Evolutionary conservation across 164 flowering plant genomes (phyloP).

Genomic region (Umbellularia californica): DNA sequence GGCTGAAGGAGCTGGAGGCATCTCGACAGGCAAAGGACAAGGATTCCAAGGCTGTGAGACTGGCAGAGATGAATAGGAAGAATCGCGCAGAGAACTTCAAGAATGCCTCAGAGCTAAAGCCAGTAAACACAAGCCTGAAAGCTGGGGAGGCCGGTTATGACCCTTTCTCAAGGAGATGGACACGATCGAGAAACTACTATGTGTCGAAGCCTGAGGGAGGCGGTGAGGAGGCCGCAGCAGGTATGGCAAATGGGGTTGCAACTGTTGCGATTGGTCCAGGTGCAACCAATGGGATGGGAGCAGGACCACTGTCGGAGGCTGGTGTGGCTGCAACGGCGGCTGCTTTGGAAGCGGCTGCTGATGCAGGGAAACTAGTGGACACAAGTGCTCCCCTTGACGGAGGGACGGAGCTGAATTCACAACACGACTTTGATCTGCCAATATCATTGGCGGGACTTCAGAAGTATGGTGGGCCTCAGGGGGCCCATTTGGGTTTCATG

Average conservation of each 20-base stretch:
- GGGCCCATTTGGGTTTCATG: constrained; percentile 71
- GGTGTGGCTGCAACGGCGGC: constrained; percentile 71
- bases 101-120: constrained; percentile 76
- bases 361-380: constrained; percentile 89
- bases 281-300: constrained; percentile 10
- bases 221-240: constrained; percentile 4
- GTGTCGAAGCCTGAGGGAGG: constrained; percentile 41
- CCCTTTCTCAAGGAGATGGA: constrained; percentile 97
- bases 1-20: constrained; percentile 65
- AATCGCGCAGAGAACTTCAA: constrained; percentile 88
- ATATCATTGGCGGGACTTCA: constrained; percentile 67
- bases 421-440: constrained; percentile 81
- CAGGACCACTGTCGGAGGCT: constrained; percentile 8
- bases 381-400: constrained; percentile 91
- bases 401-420: constrained; percentile 65
- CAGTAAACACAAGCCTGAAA: constrained; percentile 56
- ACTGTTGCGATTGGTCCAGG: constrained; percentile 20
- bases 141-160: constrained; percentile 96
- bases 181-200: constrained; percentile 80
- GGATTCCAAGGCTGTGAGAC: constrained; percentile 69
- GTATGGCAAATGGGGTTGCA: constrained; percentile 24
- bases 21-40: constrained; percentile 42
- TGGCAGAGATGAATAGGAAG: constrained; percentile 87
- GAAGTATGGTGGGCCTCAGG: constrained; percentile 77
- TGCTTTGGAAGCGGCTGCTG: constrained; percentile 90